Evolutionary conservation across 805 yeast genomes (phyloP).

Genomic region (Yarrowia sp.): DNA sequence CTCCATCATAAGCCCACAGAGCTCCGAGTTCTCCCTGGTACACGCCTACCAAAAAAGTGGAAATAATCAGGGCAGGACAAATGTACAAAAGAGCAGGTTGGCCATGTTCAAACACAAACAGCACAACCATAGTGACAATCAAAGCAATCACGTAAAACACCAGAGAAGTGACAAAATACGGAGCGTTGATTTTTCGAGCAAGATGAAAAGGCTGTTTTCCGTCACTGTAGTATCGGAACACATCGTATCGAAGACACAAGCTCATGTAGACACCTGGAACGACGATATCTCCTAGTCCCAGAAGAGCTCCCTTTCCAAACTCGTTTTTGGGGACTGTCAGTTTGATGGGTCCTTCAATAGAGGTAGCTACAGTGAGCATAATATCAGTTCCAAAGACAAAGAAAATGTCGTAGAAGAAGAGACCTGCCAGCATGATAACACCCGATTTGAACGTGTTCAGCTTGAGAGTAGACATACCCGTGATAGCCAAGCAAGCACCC

Average conservation of each 20-base stretch:
- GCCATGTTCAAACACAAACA: slow-evolving; percentile 45
- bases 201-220: slow-evolving; percentile 34
- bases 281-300: slow-evolving; percentile 68
- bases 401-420: slow-evolving; percentile 62
- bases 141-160: slow-evolving; percentile 52
- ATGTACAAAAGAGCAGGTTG: slow-evolving; percentile 70
- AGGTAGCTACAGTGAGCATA: slow-evolving; percentile 62
- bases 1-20: slow-evolving; percentile 43
- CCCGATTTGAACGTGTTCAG: slow-evolving; percentile 50
- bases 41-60: slow-evolving; percentile 42
- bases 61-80: slow-evolving; percentile 49
- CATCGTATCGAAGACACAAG: slow-evolving; percentile 55
- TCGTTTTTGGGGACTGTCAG: slow-evolving; percentile 44
- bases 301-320: slow-evolving; percentile 39
- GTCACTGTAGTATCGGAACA: slow-evolving; percentile 42
- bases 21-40: slow-evolving; percentile 44
- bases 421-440: slow-evolving; percentile 45
- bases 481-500: slow-evolving; percentile 47
- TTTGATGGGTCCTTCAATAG: slow-evolving; percentile 55
- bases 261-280: slow-evolving; percentile 57
- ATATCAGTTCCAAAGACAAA: slow-evolving; percentile 63
- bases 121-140: slow-evolving; percentile 43
- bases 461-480: slow-evolving; percentile 43
- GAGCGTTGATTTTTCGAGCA: slow-evolving; percentile 40
- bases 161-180: slow-evolving; percentile 50